Evolutionary conservation across 495 filamentous ascomycete genomes (phyloP).

Genomic region (Parathielavia hyrcaniae): DNA sequence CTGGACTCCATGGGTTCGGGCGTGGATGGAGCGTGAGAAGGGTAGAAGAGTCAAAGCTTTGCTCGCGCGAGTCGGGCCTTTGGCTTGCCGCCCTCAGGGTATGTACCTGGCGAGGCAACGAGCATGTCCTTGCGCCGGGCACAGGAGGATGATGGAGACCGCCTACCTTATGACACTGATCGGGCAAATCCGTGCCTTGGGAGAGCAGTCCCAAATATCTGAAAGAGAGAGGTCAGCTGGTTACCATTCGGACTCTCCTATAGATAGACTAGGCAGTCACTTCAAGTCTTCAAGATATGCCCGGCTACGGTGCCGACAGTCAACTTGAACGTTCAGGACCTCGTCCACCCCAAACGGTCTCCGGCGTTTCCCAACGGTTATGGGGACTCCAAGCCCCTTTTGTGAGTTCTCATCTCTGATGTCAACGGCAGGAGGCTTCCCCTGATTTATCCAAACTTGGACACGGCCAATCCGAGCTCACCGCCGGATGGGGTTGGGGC

Average conservation of each 20-base stretch:
- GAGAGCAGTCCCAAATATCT: neutral
- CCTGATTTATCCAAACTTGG: neutral
- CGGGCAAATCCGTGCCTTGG: neutral
- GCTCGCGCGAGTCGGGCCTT: neutral
- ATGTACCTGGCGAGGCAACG: neutral
- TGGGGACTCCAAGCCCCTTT: neutral
- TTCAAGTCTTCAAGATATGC: neutral
- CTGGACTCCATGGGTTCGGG: neutral
- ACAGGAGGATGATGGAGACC: neutral
- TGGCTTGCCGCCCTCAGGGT: neutral
- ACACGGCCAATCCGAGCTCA: neutral
- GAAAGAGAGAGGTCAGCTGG: neutral
- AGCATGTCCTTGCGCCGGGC: neutral
- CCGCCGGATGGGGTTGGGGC: neutral
- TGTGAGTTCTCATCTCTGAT: neutral
- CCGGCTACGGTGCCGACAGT: neutral
- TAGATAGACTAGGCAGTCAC: constrained; percentile 4
- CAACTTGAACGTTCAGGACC: neutral
- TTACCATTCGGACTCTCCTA: neutral
- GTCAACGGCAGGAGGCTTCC: neutral
- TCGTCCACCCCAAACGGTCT: neutral
- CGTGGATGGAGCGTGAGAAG: neutral
- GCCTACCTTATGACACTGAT: neutral
- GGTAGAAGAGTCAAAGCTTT: neutral
- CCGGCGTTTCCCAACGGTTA: neutral